phyloP scores from a whole-genome alignment of 768 basidiomycete genomes.

The Artomyces pyxidatus region DNA sequence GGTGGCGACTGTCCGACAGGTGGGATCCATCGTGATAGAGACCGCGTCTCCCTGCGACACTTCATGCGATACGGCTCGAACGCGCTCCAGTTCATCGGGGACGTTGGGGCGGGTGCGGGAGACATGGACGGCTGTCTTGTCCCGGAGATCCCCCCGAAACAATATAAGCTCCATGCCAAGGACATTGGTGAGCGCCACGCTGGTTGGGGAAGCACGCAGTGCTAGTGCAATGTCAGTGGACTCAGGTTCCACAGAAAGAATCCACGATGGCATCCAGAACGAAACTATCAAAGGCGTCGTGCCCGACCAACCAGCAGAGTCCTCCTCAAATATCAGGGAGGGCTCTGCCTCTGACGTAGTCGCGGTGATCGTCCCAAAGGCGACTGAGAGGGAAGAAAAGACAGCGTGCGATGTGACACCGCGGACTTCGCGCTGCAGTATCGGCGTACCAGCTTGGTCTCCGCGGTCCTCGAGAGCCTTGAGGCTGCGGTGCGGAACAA shows the following conservation, averaged over 20 bases:
- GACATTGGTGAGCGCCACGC: constrained; percentile 18
- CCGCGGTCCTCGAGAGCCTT: constrained; percentile 20
- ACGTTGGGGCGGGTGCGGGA: background rate
- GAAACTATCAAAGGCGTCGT: constrained; percentile 12
- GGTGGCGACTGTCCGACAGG: background rate
- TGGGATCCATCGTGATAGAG: background rate
- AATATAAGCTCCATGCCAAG: background rate
- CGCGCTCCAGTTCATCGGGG: background rate
- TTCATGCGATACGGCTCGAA: background rate
- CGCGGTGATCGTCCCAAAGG: constrained; percentile 14
- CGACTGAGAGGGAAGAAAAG: constrained; percentile 21
- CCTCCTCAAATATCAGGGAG: background rate
- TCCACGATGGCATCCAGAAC: constrained; percentile 21
- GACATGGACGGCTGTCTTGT: background rate
- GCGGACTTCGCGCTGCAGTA: background rate
- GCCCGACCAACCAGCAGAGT: constrained; percentile 9
- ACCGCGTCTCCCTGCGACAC: background rate
- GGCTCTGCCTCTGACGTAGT: background rate
- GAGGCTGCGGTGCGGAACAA: constrained; percentile 28
- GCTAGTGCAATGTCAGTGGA: constrained; percentile 3
- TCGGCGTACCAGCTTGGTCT: constrained; percentile 9
- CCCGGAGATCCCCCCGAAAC: background rate
- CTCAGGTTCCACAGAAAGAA: constrained; percentile 17
- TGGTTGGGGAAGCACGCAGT: constrained; percentile 21
- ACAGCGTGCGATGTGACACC: constrained; percentile 29